Evolutionary conservation across 306 rosid species (phyloP).

Genomic region (Lupinus albus): DNA sequence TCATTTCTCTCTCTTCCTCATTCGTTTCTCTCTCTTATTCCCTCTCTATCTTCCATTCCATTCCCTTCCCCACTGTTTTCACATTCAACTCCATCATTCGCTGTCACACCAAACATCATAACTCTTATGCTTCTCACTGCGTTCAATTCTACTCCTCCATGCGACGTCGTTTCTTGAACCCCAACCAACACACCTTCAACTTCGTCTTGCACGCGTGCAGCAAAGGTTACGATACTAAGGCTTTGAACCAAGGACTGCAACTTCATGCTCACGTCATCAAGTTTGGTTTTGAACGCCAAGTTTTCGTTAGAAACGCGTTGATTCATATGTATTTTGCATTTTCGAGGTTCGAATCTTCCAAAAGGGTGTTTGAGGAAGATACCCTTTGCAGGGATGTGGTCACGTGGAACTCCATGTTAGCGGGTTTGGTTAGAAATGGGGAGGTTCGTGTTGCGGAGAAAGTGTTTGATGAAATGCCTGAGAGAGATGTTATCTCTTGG

Average conservation of each 20-base stretch:
- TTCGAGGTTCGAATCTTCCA: conserved; percentile 43
- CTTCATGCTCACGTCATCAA: conserved; percentile 60
- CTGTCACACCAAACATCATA: conserved; percentile 56
- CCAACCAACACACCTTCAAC: conserved; percentile 76
- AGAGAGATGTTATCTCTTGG: conserved; percentile 77
- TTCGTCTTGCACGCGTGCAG: conserved; percentile 68
- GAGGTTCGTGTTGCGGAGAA: conserved; percentile 56
- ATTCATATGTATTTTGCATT: conserved; percentile 61
- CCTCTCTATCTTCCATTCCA: conserved; percentile 48
- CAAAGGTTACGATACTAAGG: neutral
- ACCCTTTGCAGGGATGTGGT: conserved; percentile 55
- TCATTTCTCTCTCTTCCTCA: conserved; percentile 46
- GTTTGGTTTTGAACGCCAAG: conserved; percentile 52
- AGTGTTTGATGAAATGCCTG: conserved; percentile 69
- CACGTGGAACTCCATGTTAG: conserved; percentile 75
- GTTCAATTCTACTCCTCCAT: conserved; percentile 51
- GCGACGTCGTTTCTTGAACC: conserved; percentile 42
- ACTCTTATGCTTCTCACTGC: conserved; percentile 44
- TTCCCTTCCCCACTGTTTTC: conserved; percentile 52
- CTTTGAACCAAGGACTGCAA: conserved; percentile 44
- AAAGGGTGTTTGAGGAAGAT: conserved; percentile 61
- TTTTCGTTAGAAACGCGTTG: conserved; percentile 68
- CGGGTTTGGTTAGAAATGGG: conserved; percentile 54
- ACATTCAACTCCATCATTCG: conserved; percentile 71
- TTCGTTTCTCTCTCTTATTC: conserved; percentile 46